A percentile compares a stretch with the other conserved stretches of the same genome.
phyloP scores from a whole-genome alignment of 192 early-diverging fungal species.

The Entophlyctis helioformis region DNA sequence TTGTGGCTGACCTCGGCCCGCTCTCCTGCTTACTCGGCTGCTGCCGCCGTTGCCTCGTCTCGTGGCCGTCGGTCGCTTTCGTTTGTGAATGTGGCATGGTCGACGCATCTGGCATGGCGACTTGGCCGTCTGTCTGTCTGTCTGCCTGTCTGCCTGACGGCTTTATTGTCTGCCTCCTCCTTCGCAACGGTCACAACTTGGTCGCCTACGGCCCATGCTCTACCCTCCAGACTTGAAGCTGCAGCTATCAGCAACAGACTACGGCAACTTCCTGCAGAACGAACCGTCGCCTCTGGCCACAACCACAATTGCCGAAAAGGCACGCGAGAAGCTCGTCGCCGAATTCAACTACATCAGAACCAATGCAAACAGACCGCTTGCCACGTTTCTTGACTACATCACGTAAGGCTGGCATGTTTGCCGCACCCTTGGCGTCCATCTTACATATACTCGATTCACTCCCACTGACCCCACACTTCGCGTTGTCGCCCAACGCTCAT shows the following conservation, averaged over 20 bases:
- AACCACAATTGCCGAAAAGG: constrained; percentile 79
- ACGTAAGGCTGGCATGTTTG: constrained; percentile 39
- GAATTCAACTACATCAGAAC: constrained; percentile 88
- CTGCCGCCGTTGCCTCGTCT: too few species aligned
- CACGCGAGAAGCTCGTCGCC: constrained; percentile 75
- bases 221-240: constrained; percentile 71
- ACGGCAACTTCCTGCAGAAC: constrained; percentile 86
- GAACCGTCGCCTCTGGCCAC: constrained; percentile 93
- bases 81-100: too few species aligned
- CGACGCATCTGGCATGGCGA: too few species aligned
- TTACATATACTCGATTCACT: too few species aligned
- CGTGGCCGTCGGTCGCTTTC: too few species aligned
- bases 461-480: too few species aligned
- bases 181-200: not conserved
- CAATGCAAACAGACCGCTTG: constrained; percentile 70
- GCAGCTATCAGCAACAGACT: constrained; percentile 91
- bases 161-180: not conserved
- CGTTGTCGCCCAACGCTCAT: not conserved
- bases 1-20: too few species aligned
- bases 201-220: not conserved
- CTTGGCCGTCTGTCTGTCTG: too few species aligned
- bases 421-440: too few species aligned
- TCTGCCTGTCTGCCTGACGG: not conserved
- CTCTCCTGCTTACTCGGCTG: too few species aligned
- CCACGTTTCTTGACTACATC: constrained; percentile 92